Evolutionary conservation across 2,329 filamentous ascomycete genomes (phyloP), one percentile per base, ranked within the genome.

Genomic region (Rachicladosporium sp.): DNA sequence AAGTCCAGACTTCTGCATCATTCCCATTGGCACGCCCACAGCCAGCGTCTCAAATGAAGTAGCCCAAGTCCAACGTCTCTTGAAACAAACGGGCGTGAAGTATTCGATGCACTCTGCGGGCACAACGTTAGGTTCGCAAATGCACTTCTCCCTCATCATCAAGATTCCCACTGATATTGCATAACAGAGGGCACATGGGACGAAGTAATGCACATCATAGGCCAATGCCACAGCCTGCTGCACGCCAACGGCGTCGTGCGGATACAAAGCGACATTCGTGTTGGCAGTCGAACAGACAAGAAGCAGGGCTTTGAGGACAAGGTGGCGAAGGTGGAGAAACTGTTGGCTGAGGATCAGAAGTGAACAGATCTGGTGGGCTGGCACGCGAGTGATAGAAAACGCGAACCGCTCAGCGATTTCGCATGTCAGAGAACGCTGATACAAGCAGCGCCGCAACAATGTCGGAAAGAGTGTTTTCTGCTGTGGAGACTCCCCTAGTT

Each of bases 41-140:
- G 65, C 67, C 2, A 67, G 63, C 6, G 67, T 71, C n/a, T 67
- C 65, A 4, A 60, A 63, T 40, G 83, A 96, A 58, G 78, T 98
- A 21, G 89, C 89, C 29, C 79, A 82, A 46, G 86, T 96, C 30
- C 89, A 96, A 66, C 77, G 80, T 41, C 71, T 96, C 29, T 72
- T 98, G 52, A 78, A 82, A 61, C 77, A 75, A 39, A 91, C 82
- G 50, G 86, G 86, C 2, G 61, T 96, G 46, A 79, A 76, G 47
- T 89, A 88, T 58, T 78, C 74, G 35, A 91, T 96, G 85, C 89
- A 96, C 64, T 88, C 84, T 19, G 88, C 87, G 2, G 91, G 89
- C 9, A 95, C 89, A 0, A 96, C 89, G 0, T 74, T 96, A 40
- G 87, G 86, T 91, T 19, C 67, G 42, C 78, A 68, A 21, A 10